A percentile compares a stretch with the other conserved stretches of the same genome.
These are phyloP conservation scores for Panaeolus papilionaceus DNA, from an alignment of 768 basidiomycete species.

Conservation along the genomic window DNA sequence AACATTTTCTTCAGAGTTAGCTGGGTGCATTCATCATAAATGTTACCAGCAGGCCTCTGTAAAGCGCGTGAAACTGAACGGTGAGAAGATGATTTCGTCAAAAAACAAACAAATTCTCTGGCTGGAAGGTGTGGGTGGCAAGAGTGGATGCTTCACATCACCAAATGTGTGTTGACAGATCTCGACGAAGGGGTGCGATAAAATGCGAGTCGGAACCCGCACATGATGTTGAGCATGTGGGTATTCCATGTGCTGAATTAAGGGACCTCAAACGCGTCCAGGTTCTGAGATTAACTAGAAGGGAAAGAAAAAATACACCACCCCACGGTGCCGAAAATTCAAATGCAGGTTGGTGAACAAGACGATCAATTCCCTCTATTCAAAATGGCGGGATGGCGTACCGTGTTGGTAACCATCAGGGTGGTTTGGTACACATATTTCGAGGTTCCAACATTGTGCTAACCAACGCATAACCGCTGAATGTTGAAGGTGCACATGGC, in stretches of 20 bases:
- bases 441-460: not conserved
- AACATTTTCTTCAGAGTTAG: not conserved
- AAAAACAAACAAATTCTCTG: not conserved
- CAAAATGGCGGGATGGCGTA: not conserved
- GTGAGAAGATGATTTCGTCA: not conserved
- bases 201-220: constrained; percentile 5
- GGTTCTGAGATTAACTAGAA: not conserved
- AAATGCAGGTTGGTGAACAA: not conserved
- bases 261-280: not conserved
- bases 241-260: not conserved
- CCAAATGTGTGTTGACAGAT: not conserved
- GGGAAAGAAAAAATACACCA: not conserved
- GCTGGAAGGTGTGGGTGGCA: not conserved
- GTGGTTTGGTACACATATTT: not conserved
- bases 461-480: not conserved
- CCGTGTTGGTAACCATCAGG: not conserved
- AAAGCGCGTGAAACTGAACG: not conserved
- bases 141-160: not conserved
- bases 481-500: not conserved
- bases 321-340: not conserved
- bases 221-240: not conserved
- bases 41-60: not conserved
- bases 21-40: not conserved
- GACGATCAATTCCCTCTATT: not conserved
- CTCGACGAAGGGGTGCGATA: not conserved